phyloP scores from a whole-genome alignment of 169 alveolate genomes.

The Plasmodium sp. region DNA sequence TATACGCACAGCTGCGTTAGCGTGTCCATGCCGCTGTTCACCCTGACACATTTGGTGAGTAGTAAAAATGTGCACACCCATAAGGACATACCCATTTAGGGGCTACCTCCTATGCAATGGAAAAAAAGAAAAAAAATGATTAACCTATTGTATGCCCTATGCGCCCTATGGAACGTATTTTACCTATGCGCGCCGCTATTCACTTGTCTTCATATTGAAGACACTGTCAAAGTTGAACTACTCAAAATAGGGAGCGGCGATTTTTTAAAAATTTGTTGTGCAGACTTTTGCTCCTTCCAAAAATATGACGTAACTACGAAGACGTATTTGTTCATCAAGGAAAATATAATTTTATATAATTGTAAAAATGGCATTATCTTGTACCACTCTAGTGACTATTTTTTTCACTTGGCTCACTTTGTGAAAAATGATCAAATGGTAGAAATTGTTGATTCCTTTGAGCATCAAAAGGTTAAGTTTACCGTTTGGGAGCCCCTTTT shows the following conservation, averaged over 20 bases:
- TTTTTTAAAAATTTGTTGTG: conserved; percentile 34
- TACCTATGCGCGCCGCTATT: background rate
- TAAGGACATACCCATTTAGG: background rate
- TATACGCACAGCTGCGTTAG: background rate
- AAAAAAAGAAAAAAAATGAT: background rate
- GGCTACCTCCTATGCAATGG: background rate
- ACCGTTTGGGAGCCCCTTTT: conserved; percentile 37
- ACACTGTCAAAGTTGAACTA: conserved; percentile 27
- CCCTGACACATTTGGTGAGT: background rate
- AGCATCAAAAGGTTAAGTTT: conserved; percentile 4
- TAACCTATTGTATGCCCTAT: background rate
- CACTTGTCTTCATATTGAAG: conserved; percentile 29
- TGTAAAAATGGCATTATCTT: conserved; percentile 4
- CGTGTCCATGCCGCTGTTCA: background rate
- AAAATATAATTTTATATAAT: conserved; percentile 2
- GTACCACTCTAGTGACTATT: conserved; percentile 6
- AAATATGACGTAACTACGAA: conserved; percentile 11
- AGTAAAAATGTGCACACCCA: background rate
- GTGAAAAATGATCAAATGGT: background rate
- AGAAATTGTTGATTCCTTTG: conserved; percentile 52
- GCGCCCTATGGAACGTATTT: background rate
- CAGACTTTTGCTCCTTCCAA: conserved; percentile 26
- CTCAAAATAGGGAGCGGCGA: conserved; percentile 4
- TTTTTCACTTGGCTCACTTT: conserved; percentile 19
- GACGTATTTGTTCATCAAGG: conserved; percentile 18